Evolutionary conservation across 2,329 filamentous ascomycete species (phyloP), one percentile per base, ranked within the genome.

Genomic region (Fusarium denticulatum): DNA sequence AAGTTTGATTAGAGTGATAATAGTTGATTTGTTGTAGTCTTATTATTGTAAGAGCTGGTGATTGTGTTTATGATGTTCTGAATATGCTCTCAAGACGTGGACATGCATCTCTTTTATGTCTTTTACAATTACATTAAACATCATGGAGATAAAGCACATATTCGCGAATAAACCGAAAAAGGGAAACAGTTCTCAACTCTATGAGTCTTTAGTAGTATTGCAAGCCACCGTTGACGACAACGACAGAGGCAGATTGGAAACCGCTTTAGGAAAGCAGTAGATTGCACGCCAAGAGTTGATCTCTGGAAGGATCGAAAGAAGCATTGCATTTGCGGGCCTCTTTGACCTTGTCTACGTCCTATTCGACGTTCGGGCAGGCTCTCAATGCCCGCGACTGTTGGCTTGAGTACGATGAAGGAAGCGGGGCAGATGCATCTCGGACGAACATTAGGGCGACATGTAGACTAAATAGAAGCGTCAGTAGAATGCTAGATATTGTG

Each of bases 111-210:
- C 37, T 60, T 67, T 71, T 71, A 73, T 73, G 18, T 56, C 22
- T 40, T 43, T 58, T 26, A 40, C 24, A n/a, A 34, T 3, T 9
- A 14, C 6, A 22, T 7, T 1, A 1, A 3, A 3, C 7, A 26
- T 9, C 16, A 34, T 45, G 24, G 12, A n/a, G 13, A 39, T 34
- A 9, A 32, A 58, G 9, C 43, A 14, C 22, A 24, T 60, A 52
- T 60, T 45, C 15, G 6, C 5, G 16, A 24, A 16, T 16, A 12
- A 20, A 30, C 66, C 60, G 47, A 67, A 70, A 69, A 18, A 34
- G 71, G 73, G 60, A 77, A 76, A 60, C 65, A 72, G 67, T 75
- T 60, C n/a, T 56, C 26, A 32, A 49, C 28, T 49, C 50, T 34
- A 18, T n/a, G 3, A 34, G 36, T 39, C 28, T 9, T 3, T 7